Percentiles rank a stretch among this genome's conserved stretches.
Evolutionary conservation across 441 rosid species (phyloP).

Genomic region (Metrosideros polymorpha): DNA sequence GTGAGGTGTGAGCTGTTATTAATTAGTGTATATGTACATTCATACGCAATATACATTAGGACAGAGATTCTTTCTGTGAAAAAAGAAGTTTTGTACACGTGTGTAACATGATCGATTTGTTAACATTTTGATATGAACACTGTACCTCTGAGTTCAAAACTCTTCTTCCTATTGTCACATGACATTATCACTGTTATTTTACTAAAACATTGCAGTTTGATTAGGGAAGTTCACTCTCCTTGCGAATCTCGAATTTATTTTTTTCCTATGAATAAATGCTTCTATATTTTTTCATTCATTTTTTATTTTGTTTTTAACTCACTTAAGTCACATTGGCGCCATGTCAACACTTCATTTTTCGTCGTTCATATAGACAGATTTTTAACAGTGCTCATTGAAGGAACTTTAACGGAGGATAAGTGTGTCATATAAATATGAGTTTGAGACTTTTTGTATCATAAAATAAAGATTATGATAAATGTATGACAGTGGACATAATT

Average conservation of each 20-base stretch:
- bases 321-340: rapidly evolving
- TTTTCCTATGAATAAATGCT: background rate
- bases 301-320: background rate
- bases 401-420: rapidly evolving
- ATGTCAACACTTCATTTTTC: rapidly evolving
- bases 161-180: background rate
- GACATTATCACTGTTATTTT: background rate
- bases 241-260: background rate
- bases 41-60: too few relatives aligned
- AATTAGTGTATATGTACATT: too few relatives aligned
- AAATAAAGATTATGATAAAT: too few relatives aligned
- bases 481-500: rapidly evolving
- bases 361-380: rapidly evolving
- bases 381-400: rapidly evolving
- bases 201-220: background rate
- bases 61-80: too few relatives aligned
- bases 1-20: too few relatives aligned
- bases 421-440: rapidly evolving
- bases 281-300: background rate
- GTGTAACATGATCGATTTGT: background rate
- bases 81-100: background rate
- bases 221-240: background rate
- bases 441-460: rapidly evolving
- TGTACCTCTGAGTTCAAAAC: background rate
- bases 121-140: background rate